Conservation (phyloP, 2,329 filamentous ascomycete species). For the Exophiala bonariae region DNA sequence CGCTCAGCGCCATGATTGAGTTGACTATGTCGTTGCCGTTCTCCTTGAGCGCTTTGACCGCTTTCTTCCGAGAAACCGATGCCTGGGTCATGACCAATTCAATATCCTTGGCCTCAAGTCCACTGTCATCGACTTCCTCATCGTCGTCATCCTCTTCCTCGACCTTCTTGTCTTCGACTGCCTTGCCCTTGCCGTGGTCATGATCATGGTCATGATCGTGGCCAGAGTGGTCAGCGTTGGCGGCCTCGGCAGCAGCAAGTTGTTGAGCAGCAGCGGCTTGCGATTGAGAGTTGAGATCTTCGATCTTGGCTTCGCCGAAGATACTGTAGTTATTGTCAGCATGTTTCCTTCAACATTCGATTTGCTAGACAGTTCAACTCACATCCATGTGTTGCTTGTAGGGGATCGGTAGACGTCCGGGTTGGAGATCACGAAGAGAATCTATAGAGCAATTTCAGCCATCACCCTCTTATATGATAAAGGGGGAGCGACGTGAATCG, state of each 20-base stretch:
- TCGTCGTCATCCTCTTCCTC: slow-evolving; percentile 86
- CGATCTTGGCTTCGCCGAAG: slow-evolving; percentile 99
- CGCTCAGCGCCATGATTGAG: slow-evolving; percentile 98
- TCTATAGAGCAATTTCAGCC: slow-evolving; percentile 54
- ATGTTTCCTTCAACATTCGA: neutral
- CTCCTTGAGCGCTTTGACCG: slow-evolving; percentile 91
- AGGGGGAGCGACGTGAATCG: no score
- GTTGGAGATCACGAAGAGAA: slow-evolving; percentile 99
- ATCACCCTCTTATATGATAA: no score
- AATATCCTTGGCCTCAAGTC: slow-evolving; percentile 98
- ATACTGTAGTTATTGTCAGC: slow-evolving; percentile 60
- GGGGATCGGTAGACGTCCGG: slow-evolving; percentile 99
- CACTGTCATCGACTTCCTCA: slow-evolving; percentile 92
- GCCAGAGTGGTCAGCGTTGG: slow-evolving; percentile 58
- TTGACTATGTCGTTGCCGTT: slow-evolving; percentile 99
- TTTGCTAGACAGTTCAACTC: slow-evolving; percentile 45
- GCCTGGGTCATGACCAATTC: slow-evolving; percentile 99
- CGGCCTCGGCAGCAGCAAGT: slow-evolving; percentile 73
- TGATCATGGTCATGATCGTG: slow-evolving; percentile 55
- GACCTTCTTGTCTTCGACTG: slow-evolving; percentile 61
- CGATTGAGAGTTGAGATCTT: slow-evolving; percentile 98
- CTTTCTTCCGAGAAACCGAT: slow-evolving; percentile 95
- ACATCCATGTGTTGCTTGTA: slow-evolving; percentile 99
- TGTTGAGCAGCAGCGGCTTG: slow-evolving; percentile 95
- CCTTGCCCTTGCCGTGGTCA: slow-evolving; percentile 68